Evolutionary conservation across 2,329 filamentous ascomycete genomes (phyloP), one percentile per base, ranked within the genome.

Genomic region (Aspergillus oerlinghausenensis): DNA sequence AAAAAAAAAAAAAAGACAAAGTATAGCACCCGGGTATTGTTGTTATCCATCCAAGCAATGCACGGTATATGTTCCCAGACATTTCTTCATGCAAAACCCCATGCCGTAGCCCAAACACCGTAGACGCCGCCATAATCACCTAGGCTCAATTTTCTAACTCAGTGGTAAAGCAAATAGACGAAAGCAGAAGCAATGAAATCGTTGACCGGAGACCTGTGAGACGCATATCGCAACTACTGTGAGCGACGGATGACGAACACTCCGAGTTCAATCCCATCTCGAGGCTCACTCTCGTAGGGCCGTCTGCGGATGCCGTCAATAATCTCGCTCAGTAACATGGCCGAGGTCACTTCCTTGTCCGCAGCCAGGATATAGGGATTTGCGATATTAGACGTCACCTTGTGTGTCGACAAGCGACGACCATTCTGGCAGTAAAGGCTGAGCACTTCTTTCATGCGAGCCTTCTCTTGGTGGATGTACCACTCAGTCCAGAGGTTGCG

Each of bases 401-500:
- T 73, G 55, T 61, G 68, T 2, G 63, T 58, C 7, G 73, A 69
- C 4, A 71, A 61, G 8, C 71, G 69, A 11, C 71, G 69, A 43
- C 71, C 68, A 25, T 73, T 76, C 52, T 73, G 69, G 70, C 73
- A 78, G 59, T 78, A 75, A 21, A 72, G 54, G 40, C 67, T 72
- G 51, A 79, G 67, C 4, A 80, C 73, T 29, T 81, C 80, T 57
- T 82, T 79, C 51, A 87, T 80, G 14, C 84, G 77, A 10, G 79
- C 75, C 63, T 84, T 84, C 66, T 87, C 85, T 65, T 88, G 85
- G 65, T 85, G 83, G 49, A 84, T 80, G 77, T 82, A 87, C 84
- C 84, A 87, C 55, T 86, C 81, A 32, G 80, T 78, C 85, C 85
- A 88, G 2, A 80, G 75, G 21, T 77, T 73, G 28, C 82, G 76